Percentiles rank a stretch among this genome's conserved stretches.
Conservation (phyloP, 495 filamentous ascomycete genomes). For the Penicillium silybi region DNA sequence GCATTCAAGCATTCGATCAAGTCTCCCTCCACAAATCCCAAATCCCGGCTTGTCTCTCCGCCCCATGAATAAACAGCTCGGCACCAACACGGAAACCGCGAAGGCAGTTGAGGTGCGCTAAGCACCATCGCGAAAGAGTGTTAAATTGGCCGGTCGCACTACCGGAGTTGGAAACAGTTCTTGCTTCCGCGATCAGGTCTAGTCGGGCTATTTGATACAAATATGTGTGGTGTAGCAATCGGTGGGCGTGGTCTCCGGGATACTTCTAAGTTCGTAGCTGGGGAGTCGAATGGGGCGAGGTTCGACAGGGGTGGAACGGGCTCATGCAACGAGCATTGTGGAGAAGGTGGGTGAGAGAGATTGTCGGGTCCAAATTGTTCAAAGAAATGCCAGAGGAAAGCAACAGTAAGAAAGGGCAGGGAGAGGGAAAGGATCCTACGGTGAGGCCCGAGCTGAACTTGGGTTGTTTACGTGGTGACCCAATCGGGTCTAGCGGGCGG, state of each 20-base stretch:
- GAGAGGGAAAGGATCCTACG: slow-evolving; percentile 18
- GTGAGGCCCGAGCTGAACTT: slow-evolving; percentile 40
- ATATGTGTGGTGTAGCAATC: background rate
- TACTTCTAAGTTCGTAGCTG: background rate
- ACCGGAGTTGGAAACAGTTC: too few species aligned
- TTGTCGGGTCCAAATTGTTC: background rate
- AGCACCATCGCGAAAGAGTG: slow-evolving; percentile 47
- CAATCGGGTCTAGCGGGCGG: slow-evolving; percentile 32
- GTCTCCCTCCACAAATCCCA: slow-evolving; percentile 96
- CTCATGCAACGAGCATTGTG: slow-evolving; percentile 17
- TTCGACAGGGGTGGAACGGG: slow-evolving; percentile 9
- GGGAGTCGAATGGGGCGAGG: slow-evolving; percentile 6
- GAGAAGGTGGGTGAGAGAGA: background rate
- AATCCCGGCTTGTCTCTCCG: slow-evolving; percentile 90
- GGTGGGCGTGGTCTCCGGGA: background rate
- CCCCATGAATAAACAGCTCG: slow-evolving; percentile 95
- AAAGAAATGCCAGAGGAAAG: slow-evolving; percentile 3
- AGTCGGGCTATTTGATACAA: background rate
- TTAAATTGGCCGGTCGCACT: background rate
- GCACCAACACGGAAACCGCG: slow-evolving; percentile 92
- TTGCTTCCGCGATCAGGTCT: background rate
- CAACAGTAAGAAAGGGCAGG: slow-evolving; percentile 10
- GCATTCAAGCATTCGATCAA: slow-evolving; percentile 97
- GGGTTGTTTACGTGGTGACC: slow-evolving; percentile 43
- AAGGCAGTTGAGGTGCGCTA: slow-evolving; percentile 65